phyloP scores from a whole-genome alignment of 73 alveolate genomes.

The Blepharisma japonicum region DNA sequence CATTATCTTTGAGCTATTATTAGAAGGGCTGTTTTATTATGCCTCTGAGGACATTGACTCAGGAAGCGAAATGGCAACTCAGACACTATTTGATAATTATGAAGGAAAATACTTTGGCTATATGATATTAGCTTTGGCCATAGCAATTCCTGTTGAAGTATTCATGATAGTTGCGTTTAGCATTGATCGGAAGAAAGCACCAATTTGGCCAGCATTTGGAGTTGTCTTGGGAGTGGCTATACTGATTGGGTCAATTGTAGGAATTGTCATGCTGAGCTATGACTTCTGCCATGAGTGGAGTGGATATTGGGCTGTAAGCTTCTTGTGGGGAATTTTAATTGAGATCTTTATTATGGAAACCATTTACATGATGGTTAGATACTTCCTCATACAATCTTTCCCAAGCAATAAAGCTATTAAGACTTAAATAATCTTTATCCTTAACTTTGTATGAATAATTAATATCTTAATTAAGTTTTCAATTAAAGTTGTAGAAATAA shows the following conservation, averaged over 20 bases:
- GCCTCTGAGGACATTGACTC: neutral
- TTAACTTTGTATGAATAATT: too few species aligned
- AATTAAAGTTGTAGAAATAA: too few species aligned
- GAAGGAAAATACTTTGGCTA: constrained; percentile 5
- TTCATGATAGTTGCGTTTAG: neutral
- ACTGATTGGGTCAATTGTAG: neutral
- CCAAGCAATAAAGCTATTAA: too few species aligned
- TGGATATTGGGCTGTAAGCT: neutral
- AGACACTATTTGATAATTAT: neutral
- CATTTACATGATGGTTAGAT: neutral
- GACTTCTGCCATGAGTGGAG: constrained; percentile 2
- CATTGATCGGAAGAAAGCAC: neutral
- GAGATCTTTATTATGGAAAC: neutral
- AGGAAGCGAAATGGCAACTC: neutral
- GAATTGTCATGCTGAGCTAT: neutral
- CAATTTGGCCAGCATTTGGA: neutral
- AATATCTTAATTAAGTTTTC: too few species aligned
- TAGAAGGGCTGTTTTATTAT: neutral
- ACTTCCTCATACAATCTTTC: too few species aligned
- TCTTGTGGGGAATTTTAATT: neutral
- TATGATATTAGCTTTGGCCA: neutral
- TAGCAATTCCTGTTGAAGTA: neutral
- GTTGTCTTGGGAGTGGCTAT: neutral
- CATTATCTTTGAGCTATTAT: neutral
- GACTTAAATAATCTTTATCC: too few species aligned